phyloP scores from a whole-genome alignment of 192 early-diverging fungal species.

The Linderina pennispora region DNA sequence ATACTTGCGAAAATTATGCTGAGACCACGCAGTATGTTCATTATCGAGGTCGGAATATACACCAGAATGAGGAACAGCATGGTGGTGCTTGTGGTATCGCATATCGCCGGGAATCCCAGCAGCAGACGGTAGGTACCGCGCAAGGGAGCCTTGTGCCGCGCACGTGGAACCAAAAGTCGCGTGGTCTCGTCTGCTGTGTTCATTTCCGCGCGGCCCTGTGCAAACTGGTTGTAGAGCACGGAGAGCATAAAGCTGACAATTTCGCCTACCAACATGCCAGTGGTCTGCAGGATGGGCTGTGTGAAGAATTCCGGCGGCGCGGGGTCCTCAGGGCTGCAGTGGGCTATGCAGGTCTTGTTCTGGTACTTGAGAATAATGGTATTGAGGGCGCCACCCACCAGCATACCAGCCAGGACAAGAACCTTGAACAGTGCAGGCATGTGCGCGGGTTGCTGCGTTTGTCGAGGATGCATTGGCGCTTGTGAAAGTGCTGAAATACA shows the following conservation, averaged over 20 bases:
- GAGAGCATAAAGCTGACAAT: neutral
- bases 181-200: neutral
- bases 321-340: neutral
- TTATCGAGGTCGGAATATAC: neutral
- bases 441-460: too few species aligned
- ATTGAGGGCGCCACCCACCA: neutral
- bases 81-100: neutral
- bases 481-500: neutral
- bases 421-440: neutral
- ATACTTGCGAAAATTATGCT: conserved; percentile 95
- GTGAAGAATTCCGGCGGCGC: neutral
- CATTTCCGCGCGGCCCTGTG: too few species aligned
- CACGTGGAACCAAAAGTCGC: neutral
- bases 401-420: neutral
- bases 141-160: neutral
- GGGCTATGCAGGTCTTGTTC: neutral
- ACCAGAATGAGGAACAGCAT: neutral
- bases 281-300: neutral
- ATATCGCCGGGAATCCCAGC: too few species aligned
- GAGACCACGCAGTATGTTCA: conserved; percentile 63
- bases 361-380: neutral
- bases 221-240: neutral
- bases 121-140: neutral
- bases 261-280: neutral
- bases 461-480: neutral